Evolutionary conservation across 108 stramenopile species (phyloP), one percentile per base, ranked within the genome.

Genomic region (Chaetoceros muelleri): DNA sequence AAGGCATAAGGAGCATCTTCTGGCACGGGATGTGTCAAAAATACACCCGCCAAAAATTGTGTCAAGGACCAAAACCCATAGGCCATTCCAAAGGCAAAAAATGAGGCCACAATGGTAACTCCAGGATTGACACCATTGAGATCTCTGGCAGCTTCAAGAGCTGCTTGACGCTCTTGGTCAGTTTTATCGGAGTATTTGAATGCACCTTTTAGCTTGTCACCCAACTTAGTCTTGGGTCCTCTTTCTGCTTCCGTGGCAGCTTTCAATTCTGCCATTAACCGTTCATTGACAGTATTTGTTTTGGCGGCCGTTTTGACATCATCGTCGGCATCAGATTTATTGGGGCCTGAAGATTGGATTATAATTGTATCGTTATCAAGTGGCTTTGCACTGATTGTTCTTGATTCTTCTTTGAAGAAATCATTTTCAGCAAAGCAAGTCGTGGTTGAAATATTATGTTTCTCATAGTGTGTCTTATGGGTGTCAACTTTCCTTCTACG

Each of bases 101-200:
- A 64, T 13, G 74, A 69, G 8, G 80, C 80, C 10, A 64, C 64
- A 22, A 79, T 64, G 23, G 81, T 71, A 16, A 87, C 83, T 10
- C 84, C 28, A 8, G 89, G 89, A 62, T 90, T 86, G 31, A 90
- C 83, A 3, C 89, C 89, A 48, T 90, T 90, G 46, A 90, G 60
- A 69, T 90, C 77, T 13, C 79, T 48, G 0, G 83, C 85, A 31
- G 80, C 87, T 30, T 68, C 75, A 55, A 85, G 69, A 2, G 84
- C 74, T 8, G 55, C 58, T 52, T 70, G 48, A 1, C 79, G 66
- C 59, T 89, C 87, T 48, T 78, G 81, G 30, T 78, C 76, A 10
- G 84, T 71, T 49, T 82, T 81, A 24, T 63, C 50, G 2, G 76
- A 61, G 34, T 40, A 40, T 29, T 76, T 67, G 46, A 81, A 81